Evolutionary conservation across 2,329 filamentous ascomycete species (phyloP), one percentile per base, ranked within the genome.

Genomic region (Fusarium anthophilum): DNA sequence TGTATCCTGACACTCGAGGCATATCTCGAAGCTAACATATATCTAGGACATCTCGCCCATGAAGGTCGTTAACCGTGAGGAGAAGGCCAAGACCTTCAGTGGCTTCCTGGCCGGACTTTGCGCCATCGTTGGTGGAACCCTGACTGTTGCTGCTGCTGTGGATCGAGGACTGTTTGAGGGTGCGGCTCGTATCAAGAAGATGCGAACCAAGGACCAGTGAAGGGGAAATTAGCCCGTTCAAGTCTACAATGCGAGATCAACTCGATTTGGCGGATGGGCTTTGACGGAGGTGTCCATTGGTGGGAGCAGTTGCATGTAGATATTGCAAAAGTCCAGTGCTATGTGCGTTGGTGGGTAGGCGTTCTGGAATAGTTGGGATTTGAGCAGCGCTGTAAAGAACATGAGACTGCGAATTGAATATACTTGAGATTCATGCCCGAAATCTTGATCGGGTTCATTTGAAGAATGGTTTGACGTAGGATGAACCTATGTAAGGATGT

Each of bases 31-130:
- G 58, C 77, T 80, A 75, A 80, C 67, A 28, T 22, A 35, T 18
- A 17, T 37, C 8, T 32, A 95, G 93, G 96, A 99, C 79, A 99
- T 99, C 82, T 98, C 96, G 5, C 96, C 96, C 10, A 99, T 99
- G 96, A 99, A 98, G 86, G 96, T 99, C 70, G 93, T 99, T 84
- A 99, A 99, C 86, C 93, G 95, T 63, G 97, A 99, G 85, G 92
- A 94, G 76, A 91, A 94, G 53, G 87, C 92, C 69, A 98, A 98
- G 87, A 93, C 93, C 9, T 97, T 99, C 82, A 91, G 94, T 2
- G 94, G 94, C 24, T 99, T 99, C 87, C 84, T 99, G 66, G 96
- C 96, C 2, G 96, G 96, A 54, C 90, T 99, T 26, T 99, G 96
- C 82, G 96, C 96, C 43, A 93, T 98, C 70, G 92, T 99, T 57